A percentile compares a stretch with the other conserved stretches of the same genome.
Conservation (phyloP, 495 filamentous ascomycete genomes). For the Barbatosphaeria neglecta region DNA sequence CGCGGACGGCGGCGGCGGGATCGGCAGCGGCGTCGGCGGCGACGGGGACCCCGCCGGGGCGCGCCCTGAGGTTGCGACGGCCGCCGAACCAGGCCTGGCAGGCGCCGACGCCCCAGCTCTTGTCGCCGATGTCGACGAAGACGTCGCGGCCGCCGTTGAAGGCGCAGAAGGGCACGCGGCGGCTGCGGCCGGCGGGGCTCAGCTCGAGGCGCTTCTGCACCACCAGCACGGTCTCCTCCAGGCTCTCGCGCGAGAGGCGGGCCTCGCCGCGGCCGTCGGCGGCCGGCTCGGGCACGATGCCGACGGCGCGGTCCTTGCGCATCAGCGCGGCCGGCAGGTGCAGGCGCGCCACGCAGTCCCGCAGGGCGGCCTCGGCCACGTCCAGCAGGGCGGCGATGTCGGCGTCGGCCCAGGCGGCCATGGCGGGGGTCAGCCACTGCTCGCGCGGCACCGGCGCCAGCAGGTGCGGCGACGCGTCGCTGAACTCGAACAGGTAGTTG, state of each 20-base stretch:
- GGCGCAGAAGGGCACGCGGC: conserved; percentile 80
- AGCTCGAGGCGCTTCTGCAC: conserved; percentile 86
- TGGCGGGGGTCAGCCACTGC: conserved; percentile 77
- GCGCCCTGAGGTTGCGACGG: conserved; percentile 41
- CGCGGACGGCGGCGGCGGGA: conserved; percentile 7
- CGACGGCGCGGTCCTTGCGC: conserved; percentile 88
- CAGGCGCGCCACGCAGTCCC: conserved; percentile 66
- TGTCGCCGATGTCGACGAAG: conserved; percentile 98
- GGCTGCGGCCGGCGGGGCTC: conserved; percentile 37
- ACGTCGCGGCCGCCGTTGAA: conserved; percentile 97
- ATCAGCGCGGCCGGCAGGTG: conserved; percentile 65
- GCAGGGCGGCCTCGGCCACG: conserved; percentile 70
- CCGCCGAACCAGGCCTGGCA: conserved; percentile 87
- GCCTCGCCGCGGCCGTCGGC: conserved; percentile 16
- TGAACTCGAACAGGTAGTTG: conserved; percentile 79
- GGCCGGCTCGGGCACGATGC: conserved; percentile 57
- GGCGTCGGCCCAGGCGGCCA: conserved; percentile 70
- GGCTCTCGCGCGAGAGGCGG: conserved; percentile 71
- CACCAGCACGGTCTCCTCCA: conserved; percentile 92
- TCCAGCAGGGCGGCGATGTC: conserved; percentile 73
- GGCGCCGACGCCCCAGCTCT: conserved; percentile 83
- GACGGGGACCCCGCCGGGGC: conserved; percentile 31
- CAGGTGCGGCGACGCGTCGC: conserved; percentile 37
- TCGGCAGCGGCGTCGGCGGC: conserved; percentile 32
- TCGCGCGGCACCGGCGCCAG: conserved; percentile 51